Conservation (phyloP, 257 asterid genomes). For the Plantago elongata region DNA sequence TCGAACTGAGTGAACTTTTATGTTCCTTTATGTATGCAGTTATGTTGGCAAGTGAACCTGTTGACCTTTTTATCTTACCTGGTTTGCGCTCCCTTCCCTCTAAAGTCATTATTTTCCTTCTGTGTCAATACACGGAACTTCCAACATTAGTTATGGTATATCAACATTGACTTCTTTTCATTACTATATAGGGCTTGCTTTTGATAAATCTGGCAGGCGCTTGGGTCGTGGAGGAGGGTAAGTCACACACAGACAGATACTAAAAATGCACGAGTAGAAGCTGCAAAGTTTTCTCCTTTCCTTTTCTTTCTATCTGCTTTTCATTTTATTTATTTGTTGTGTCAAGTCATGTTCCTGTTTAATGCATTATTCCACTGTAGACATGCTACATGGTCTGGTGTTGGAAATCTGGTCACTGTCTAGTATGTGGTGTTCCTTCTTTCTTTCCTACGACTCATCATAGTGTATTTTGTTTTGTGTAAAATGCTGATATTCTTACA, state of each 20-base stretch:
- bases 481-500: constrained; percentile 5
- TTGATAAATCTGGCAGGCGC: constrained; percentile 88
- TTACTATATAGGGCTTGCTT: constrained; percentile 67
- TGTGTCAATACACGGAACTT: constrained; percentile 11
- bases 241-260: constrained; percentile 15
- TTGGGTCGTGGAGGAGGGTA: constrained; percentile 99
- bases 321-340: too few species aligned
- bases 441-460: too few species aligned
- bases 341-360: background rate
- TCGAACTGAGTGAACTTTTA: constrained; percentile 12
- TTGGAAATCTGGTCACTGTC: too few species aligned
- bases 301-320: too few species aligned
- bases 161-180: background rate
- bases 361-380: background rate
- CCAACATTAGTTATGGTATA: background rate
- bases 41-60: constrained; percentile 76
- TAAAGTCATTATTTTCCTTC: background rate
- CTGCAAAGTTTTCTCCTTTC: too few species aligned
- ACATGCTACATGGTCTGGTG: too few species aligned
- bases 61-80: constrained; percentile 83
- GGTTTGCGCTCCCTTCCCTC: constrained; percentile 40
- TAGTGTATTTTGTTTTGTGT: background rate
- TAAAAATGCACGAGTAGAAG: too few species aligned
- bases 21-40: constrained; percentile 44
- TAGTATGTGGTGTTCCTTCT: too few species aligned